A percentile compares a stretch with the other conserved stretches of the same genome.
Evolutionary conservation across 148 eudicot genomes (phyloP).

Genomic region (Cornus florida): DNA sequence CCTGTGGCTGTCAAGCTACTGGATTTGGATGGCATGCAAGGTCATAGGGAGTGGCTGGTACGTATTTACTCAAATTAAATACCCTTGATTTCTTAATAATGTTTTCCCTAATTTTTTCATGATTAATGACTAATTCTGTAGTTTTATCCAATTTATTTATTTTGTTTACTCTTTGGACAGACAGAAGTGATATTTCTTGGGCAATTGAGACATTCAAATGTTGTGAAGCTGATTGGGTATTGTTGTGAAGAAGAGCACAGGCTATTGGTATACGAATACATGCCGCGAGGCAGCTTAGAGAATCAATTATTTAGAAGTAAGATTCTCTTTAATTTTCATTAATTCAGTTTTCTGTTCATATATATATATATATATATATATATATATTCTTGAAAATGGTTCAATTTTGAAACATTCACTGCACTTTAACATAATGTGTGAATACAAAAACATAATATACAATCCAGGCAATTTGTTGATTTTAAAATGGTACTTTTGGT

Average conservation of each 20-base stretch:
- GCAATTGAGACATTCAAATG: constrained; percentile 61
- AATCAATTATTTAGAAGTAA: constrained; percentile 75
- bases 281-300: constrained; percentile 75
- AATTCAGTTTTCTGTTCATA: not conserved
- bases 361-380: too few relatives aligned
- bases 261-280: constrained; percentile 61
- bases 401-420: not conserved
- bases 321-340: constrained; percentile 7
- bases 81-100: not conserved
- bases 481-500: too few relatives aligned
- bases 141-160: not conserved
- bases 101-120: not conserved
- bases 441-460: not conserved
- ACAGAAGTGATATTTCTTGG: constrained; percentile 70
- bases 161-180: constrained; percentile 28
- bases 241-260: constrained; percentile 76
- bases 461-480: not conserved
- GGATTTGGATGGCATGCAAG: constrained; percentile 83
- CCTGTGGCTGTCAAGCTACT: constrained; percentile 88
- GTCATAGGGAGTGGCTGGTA: constrained; percentile 95
- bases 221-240: constrained; percentile 70
- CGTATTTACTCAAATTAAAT: not conserved
- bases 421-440: not conserved
- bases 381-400: not conserved
- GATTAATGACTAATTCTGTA: not conserved